Evolutionary conservation across 352 stramenopile genomes (phyloP).

Genomic region (Phytophthora sp.): DNA sequence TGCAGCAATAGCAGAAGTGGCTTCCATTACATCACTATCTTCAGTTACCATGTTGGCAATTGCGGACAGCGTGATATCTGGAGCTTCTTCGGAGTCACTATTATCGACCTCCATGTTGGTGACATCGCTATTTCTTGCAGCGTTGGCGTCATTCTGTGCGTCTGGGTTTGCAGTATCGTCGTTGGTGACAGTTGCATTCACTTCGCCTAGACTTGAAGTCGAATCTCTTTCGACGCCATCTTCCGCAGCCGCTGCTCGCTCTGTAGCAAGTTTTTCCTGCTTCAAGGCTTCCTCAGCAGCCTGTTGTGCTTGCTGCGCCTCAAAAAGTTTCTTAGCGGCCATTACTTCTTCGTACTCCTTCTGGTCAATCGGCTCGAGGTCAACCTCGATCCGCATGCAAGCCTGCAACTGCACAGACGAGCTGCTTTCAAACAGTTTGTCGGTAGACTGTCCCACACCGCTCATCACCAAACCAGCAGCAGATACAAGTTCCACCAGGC

Average conservation of each 20-base stretch:
- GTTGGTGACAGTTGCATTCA: constrained; percentile 13
- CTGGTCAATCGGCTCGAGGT: constrained; percentile 70
- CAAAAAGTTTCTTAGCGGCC: constrained; percentile 45
- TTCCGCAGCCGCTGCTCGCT: constrained; percentile 42
- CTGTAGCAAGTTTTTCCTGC: constrained; percentile 50
- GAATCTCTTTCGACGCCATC: constrained; percentile 28
- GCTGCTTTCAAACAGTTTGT: constrained; percentile 59
- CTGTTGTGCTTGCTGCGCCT: constrained; percentile 47
- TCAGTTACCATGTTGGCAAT: constrained; percentile 90
- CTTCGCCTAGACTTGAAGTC: constrained; percentile 28
- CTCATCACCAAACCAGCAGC: constrained; percentile 67
- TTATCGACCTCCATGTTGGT: constrained; percentile 87
- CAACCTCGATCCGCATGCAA: constrained; percentile 65
- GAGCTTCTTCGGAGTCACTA: constrained; percentile 77
- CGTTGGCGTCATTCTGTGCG: constrained; percentile 34
- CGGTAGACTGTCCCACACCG: constrained; percentile 52
- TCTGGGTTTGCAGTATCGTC: constrained; percentile 31
- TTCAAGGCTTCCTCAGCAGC: constrained; percentile 57
- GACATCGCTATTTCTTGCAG: constrained; percentile 30
- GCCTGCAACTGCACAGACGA: constrained; percentile 48
- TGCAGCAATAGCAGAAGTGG: constrained; percentile 54
- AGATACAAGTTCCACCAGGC: constrained; percentile 83
- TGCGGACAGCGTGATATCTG: constrained; percentile 78
- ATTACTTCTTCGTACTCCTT: constrained; percentile 74
- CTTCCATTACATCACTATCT: constrained; percentile 73